Percentiles rank a stretch among this genome's conserved stretches.
phyloP scores from a whole-genome alignment of 2,329 filamentous ascomycete genomes.

The Grosmannia serpens region DNA sequence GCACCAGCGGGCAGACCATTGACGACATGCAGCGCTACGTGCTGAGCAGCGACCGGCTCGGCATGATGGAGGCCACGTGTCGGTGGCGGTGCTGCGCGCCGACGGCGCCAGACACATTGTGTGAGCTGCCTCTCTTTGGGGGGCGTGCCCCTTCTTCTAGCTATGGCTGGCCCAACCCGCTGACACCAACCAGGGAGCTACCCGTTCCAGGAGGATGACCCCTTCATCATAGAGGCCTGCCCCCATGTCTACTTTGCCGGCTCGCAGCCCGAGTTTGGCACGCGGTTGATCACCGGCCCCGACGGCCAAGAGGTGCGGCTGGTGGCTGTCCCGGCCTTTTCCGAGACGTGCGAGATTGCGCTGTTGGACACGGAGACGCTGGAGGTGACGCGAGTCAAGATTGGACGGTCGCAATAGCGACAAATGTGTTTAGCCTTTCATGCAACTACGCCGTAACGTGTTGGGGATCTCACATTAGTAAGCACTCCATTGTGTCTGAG shows the following conservation, averaged over 20 bases:
- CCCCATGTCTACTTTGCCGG: conserved; percentile 89
- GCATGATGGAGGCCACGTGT: conserved; percentile 90
- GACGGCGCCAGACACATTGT: conserved; percentile 90
- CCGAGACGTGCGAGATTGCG: conserved; percentile 65
- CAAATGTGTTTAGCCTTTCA: too few relatives aligned
- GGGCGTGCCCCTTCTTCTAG: not conserved
- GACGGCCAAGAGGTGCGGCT: conserved; percentile 63
- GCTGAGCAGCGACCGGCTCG: conserved; percentile 61
- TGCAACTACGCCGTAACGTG: too few relatives aligned
- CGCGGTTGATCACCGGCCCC: conserved; percentile 53
- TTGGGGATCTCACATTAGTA: too few relatives aligned
- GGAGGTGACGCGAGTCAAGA: conserved; percentile 60
- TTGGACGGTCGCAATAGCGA: conserved; percentile 15
- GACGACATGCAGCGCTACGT: conserved; percentile 92
- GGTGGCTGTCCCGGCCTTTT: conserved; percentile 75
- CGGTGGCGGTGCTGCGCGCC: conserved; percentile 86
- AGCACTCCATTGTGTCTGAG: too few relatives aligned
- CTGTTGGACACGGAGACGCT: conserved; percentile 78
- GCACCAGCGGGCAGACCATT: conserved; percentile 83
- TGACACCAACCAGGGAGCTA: conserved; percentile 61
- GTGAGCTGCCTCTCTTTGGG: conserved; percentile 39
- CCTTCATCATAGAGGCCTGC: conserved; percentile 73
- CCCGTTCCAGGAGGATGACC: conserved; percentile 88
- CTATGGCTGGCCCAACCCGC: not conserved
- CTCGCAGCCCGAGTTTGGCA: conserved; percentile 70